Conservation (phyloP, 805 yeast genomes). For the Candida gorgasii region DNA sequence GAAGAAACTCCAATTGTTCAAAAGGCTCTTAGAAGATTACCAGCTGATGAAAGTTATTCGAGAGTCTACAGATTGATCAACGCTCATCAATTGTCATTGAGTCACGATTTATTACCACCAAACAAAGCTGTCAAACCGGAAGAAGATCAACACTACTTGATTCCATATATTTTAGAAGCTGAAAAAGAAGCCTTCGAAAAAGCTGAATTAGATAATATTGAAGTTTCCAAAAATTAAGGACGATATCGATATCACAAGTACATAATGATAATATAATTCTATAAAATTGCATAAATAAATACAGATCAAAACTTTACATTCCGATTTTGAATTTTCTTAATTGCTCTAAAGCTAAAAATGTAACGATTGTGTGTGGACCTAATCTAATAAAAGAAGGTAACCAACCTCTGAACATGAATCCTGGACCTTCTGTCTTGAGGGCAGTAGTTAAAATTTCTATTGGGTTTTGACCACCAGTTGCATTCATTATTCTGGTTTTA, state of each 20-base stretch:
- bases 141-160: constrained; percentile 79
- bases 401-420: constrained; percentile 91
- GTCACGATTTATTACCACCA: constrained; percentile 83
- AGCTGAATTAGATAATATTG: constrained; percentile 81
- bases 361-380: constrained; percentile 78
- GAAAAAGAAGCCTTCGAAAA: constrained; percentile 91
- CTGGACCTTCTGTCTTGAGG: constrained; percentile 66
- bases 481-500: constrained; percentile 85
- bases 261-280: constrained; percentile 7
- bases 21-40: constrained; percentile 86
- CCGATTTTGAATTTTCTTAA: constrained; percentile 56
- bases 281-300: constrained; percentile 13
- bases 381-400: constrained; percentile 80
- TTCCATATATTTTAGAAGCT: constrained; percentile 89
- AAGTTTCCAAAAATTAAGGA: constrained; percentile 22
- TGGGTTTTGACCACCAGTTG: constrained; percentile 48
- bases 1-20: constrained; percentile 89
- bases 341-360: constrained; percentile 68
- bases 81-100: constrained; percentile 84
- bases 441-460: constrained; percentile 52
- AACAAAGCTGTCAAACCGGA: constrained; percentile 75
- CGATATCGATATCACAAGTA: not conserved
- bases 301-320: constrained; percentile 28
- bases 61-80: constrained; percentile 90
- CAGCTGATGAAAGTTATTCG: constrained; percentile 79